Percentiles rank a stretch among this genome's conserved stretches.
These are phyloP conservation scores for Brassica nigra DNA, from an alignment of 345 rosid species.

Conservation along the genomic window DNA sequence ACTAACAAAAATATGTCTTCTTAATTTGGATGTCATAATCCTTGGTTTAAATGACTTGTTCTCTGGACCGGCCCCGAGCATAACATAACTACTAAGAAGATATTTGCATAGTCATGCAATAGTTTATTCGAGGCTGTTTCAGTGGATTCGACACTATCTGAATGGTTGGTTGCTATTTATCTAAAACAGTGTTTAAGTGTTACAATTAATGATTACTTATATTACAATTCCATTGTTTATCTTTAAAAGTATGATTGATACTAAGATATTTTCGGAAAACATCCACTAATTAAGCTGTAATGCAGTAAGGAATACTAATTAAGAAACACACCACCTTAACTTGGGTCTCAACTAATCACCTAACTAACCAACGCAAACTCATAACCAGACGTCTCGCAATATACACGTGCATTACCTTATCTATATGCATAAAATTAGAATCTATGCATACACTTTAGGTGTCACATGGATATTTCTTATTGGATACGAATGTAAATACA, in stretches of 20 bases:
- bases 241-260: constrained; percentile 18
- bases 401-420: constrained; percentile 8
- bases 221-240: constrained; percentile 3
- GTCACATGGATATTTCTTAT: neutral
- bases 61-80: neutral
- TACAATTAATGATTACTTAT: constrained; percentile 13
- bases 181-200: neutral
- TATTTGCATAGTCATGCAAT: constrained; percentile 19
- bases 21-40: too few species aligned
- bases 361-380: constrained; percentile 18
- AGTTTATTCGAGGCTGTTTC: constrained; percentile 16
- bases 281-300: constrained; percentile 39
- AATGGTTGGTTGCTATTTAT: constrained; percentile 16
- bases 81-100: constrained; percentile 17
- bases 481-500: neutral
- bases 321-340: constrained; percentile 30
- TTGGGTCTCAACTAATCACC: constrained; percentile 33
- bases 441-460: neutral
- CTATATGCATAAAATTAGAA: neutral
- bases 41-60: too few species aligned
- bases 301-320: constrained; percentile 14
- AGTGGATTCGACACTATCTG: constrained; percentile 39
- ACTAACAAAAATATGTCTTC: too few species aligned
- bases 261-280: constrained; percentile 14
- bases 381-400: constrained; percentile 23